Base-by-base conservation (phyloP, 2,329 filamentous ascomycete species). In the Xylaria sp. region DNA sequence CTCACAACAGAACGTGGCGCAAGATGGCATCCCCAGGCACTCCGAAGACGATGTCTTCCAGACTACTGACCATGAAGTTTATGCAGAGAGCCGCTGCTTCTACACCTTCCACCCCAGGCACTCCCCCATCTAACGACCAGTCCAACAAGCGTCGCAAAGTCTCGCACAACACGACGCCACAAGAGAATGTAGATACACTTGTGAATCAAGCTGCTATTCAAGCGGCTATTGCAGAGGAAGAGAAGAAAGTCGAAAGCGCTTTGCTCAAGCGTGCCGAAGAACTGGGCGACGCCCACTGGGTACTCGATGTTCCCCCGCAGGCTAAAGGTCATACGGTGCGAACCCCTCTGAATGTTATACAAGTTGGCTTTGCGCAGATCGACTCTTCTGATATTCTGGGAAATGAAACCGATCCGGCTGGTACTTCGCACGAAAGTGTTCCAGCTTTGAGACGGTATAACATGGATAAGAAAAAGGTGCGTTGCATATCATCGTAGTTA, bases 41-140 rank as follows among this genome's bases (percentile, higher is more conserved):
- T 56, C 87, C 87, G 38, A 92, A 91, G 80, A 86, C 85, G 54
- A 94, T 97, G 89, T 97, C 94, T 71, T 94, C 92, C 67, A 90
- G 94, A 73, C 90, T 97, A 57, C 86, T 97, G 77, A 94, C 92
- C 44, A 97, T 97, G 94, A 97, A 97, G 84, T 97, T 97, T 79
- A 97, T 97, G 94, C 94, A 97, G 84, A 89, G 94, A 76, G 92
- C 92, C 71, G 91, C 90, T 59, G 89, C 90, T 59, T 87, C 90
- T 57, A 88, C 90, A 28, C 83, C 82, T 59, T 83, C 83, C 20
- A 83, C 83, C 3, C 80, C 84, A 67, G 74, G 75, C 63, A 82
- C 68, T 79, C 86, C 71, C 77, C 83, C 66, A 75, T 81, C 67
- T 59, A 85, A 87, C 23, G 83, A 85, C 20, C 87, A 78, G 76